Base-by-base conservation (phyloP, 1,139 yeast genomes). In the Geotrichum histeridarum region DNA sequence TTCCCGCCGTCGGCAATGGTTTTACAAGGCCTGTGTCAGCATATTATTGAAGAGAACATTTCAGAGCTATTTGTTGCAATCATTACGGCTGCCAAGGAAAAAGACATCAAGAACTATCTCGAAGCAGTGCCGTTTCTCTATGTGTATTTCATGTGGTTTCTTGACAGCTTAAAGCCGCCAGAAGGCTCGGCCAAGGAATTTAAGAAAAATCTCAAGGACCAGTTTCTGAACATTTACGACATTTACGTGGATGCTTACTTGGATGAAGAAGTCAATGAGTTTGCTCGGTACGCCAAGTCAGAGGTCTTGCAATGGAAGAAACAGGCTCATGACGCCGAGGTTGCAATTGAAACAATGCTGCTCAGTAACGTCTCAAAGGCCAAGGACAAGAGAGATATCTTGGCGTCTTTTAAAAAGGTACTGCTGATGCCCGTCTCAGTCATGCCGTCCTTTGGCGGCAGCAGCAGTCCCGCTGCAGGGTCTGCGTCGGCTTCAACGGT, bases 371-470 rank as follows among this genome's bases (percentile, higher is more conserved):
- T 75, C 48, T 67, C 60, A 35, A 70, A 68, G 56, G 75, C 69
- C 55, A 68, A 71, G 54, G 76, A 77, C 53, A 77, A 79, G 60
- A 67, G 72, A 37, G 77, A 76, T 53, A 76, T 82, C 60, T 74
- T 82, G 42, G 77, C 82, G 1, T 80, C 83, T 31, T 73, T 84
- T 59, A 79, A 79, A 62, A 75, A 72, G 58, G 76, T 71, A 2
- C 59, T 73, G 15, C 57, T 70, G 59, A 67, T 70, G 66, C 74
- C 76, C 1, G 73, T 69, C 9, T 61, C 63, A 14, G 68, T 61
- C 11, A 62, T 66, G 14, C 58, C 61, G 17, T 6, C 12, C 37
- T 53, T 54, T 43, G 54, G 56, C 9, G 42, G 42, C 37, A 32
- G 32, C n/a, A 35, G 18, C 12, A 17, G 15, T 18, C 17, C 43